Percentiles rank a stretch among this genome's conserved stretches.
Conservation (phyloP, 495 filamentous ascomycete species). For the Xylaria curta region DNA sequence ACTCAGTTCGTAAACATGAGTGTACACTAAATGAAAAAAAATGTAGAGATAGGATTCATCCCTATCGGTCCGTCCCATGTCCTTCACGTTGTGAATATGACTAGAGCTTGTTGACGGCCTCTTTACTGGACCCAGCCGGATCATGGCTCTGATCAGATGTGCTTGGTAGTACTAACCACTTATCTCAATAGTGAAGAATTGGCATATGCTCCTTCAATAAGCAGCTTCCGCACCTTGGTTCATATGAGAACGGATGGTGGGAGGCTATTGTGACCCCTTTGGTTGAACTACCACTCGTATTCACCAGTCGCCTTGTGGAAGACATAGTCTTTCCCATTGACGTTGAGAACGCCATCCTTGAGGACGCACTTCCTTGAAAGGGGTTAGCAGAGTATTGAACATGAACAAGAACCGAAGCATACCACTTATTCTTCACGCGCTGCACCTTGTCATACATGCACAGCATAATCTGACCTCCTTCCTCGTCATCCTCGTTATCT, state of each 20-base stretch:
- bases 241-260: background rate
- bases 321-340: conserved; percentile 91
- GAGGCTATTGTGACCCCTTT: background rate
- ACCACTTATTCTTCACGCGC: conserved; percentile 99
- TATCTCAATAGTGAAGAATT: background rate
- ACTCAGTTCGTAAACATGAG: background rate
- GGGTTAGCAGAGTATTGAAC: conserved; percentile 29
- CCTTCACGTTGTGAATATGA: background rate
- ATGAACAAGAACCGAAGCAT: conserved; percentile 28
- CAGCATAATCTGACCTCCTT: conserved; percentile 86
- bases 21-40: conserved; percentile 4
- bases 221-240: background rate
- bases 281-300: conserved; percentile 84
- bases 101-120: background rate
- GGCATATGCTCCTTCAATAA: background rate
- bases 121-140: background rate
- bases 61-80: background rate
- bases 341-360: conserved; percentile 94
- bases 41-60: background rate
- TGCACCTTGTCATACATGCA: conserved; percentile 99
- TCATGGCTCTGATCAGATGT: background rate
- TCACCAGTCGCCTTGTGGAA: conserved; percentile 97
- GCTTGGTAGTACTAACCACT: background rate
- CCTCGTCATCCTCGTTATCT: conserved; percentile 82
- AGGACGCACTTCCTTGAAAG: conserved; percentile 83